Percentiles rank a stretch among this genome's conserved stretches.
Evolutionary conservation across 768 basidiomycete genomes (phyloP).

Genomic region (Nidula microcarpa): DNA sequence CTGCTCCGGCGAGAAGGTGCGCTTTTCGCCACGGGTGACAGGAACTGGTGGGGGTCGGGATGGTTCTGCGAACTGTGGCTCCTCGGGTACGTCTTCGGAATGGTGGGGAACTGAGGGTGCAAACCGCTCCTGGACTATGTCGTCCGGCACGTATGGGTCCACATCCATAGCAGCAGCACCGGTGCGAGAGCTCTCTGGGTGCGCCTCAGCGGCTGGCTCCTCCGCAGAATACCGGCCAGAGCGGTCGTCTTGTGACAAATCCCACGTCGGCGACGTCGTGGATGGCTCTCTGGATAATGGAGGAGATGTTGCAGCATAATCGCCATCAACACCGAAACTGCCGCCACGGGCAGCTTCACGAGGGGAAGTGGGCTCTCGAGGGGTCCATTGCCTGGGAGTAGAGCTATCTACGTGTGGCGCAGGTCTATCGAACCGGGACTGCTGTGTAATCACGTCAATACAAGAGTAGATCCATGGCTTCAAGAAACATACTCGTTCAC

Average conservation of each 20-base stretch:
- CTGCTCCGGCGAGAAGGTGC: no score
- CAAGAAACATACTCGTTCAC: no score
- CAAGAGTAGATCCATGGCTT: no score
- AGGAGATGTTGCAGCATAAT: constrained; percentile 15
- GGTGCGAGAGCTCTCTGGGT: constrained; percentile 7
- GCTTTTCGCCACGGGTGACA: no score
- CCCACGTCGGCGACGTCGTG: constrained; percentile 16
- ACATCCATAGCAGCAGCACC: not conserved
- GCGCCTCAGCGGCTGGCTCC: constrained; percentile 7
- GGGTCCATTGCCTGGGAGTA: not conserved
- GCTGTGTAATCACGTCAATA: not conserved
- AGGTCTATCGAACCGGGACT: not conserved
- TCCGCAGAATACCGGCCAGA: constrained; percentile 9
- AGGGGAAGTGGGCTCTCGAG: constrained; percentile 1
- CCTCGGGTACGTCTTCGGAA: not conserved
- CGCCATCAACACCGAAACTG: constrained; percentile 3
- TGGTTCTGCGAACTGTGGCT: no score
- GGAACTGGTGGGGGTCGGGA: no score
- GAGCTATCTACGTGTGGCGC: not conserved
- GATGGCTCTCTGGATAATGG: constrained; percentile 24
- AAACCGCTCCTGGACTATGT: not conserved
- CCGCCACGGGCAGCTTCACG: not conserved
- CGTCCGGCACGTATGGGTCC: not conserved
- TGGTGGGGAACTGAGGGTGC: not conserved
- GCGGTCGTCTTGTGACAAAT: constrained; percentile 9